Conservation (phyloP, 2,329 filamentous ascomycete species). For the Madurella fahalii region DNA sequence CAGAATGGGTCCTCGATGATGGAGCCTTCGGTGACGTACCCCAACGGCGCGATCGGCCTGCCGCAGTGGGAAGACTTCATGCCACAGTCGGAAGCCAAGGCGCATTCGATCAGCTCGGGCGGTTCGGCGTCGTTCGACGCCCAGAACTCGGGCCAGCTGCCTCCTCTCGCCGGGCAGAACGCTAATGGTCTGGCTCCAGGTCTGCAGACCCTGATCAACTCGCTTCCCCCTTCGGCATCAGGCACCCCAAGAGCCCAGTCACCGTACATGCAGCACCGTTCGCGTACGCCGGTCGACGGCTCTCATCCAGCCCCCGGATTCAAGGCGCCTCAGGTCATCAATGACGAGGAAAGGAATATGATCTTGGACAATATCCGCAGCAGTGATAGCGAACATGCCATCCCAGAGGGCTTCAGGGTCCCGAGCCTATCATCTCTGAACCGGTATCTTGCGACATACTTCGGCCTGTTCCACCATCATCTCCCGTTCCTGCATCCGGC, state of each 20-base stretch:
- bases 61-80: conserved; percentile 91
- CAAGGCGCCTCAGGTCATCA: conserved; percentile 73
- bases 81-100: conserved; percentile 68
- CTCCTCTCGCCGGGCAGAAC: conserved; percentile 56
- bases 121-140: conserved; percentile 64
- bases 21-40: conserved; percentile 68
- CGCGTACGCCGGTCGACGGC: conserved; percentile 66
- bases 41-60: conserved; percentile 73
- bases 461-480: conserved; percentile 94
- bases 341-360: conserved; percentile 77
- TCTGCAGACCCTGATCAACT: conserved; percentile 68
- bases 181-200: conserved; percentile 59
- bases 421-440: conserved; percentile 79
- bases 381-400: conserved; percentile 74
- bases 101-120: conserved; percentile 67
- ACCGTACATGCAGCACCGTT: conserved; percentile 64
- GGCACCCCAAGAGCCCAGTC: conserved; percentile 71
- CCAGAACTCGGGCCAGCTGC: conserved; percentile 58
- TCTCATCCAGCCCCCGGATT: conserved; percentile 63
- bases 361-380: conserved; percentile 83
- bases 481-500: conserved; percentile 91
- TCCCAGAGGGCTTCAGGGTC: conserved; percentile 85
- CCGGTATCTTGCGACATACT: conserved; percentile 91
- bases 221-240: conserved; percentile 63
- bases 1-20: conserved; percentile 67